phyloP scores from a whole-genome alignment of 176 grass and related monocot species.

The Paspalum vaginatum region DNA sequence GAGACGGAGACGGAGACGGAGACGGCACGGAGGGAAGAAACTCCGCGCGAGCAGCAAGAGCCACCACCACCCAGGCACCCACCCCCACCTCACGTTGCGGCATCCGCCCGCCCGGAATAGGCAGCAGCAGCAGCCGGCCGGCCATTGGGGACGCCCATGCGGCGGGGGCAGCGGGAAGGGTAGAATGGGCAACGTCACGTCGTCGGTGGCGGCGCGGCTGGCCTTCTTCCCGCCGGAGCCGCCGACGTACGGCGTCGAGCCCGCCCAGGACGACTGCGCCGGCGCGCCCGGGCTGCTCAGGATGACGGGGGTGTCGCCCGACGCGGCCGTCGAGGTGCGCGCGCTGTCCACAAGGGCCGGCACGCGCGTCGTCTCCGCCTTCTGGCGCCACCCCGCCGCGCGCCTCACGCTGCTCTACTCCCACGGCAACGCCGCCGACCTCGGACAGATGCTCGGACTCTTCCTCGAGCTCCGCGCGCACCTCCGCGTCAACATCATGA shows the following conservation, averaged over 20 bases:
- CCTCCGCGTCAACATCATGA: conserved; percentile 99
- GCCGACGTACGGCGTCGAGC: conserved; percentile 76
- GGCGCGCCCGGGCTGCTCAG: conserved; percentile 36
- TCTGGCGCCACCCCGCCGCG: conserved; percentile 83
- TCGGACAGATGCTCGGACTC: conserved; percentile 97
- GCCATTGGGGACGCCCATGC: conserved; percentile 30
- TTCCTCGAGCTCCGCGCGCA: conserved; percentile 92
- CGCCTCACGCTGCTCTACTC: conserved; percentile 89
- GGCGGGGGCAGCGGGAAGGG: conserved; percentile 16
- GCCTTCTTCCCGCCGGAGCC: conserved; percentile 99
- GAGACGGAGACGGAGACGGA: no score
- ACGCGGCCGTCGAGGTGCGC: conserved; percentile 64
- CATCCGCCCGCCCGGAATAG: conserved; percentile 27
- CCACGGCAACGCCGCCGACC: conserved; percentile 96
- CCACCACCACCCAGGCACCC: background rate
- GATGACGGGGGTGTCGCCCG: conserved; percentile 59
- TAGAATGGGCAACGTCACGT: conserved; percentile 92
- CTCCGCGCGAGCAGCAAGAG: background rate
- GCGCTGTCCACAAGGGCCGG: conserved; percentile 65
- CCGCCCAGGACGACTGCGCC: background rate
- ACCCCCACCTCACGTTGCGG: conserved; percentile 20
- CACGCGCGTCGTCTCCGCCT: conserved; percentile 74
- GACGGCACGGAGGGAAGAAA: no score
- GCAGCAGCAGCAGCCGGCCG: conserved; percentile 1
- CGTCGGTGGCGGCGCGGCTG: conserved; percentile 90